Conservation (phyloP, 768 basidiomycete genomes). For the Hypsizygus marmoreus region DNA sequence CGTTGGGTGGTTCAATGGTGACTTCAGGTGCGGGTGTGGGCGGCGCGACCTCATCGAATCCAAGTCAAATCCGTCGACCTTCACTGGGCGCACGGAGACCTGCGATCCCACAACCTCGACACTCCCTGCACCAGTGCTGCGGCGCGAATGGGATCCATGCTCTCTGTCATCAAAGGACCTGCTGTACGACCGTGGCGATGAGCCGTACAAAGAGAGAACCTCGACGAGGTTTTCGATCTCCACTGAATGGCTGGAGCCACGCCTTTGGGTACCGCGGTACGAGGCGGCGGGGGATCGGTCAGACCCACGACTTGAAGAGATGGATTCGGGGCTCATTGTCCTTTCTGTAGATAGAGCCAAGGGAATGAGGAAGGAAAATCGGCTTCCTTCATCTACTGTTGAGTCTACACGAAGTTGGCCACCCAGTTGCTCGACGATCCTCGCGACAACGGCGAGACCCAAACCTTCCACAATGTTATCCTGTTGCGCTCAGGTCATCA, state of each 20-base stretch:
- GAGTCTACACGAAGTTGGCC: conserved; percentile 83
- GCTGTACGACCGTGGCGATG: neutral
- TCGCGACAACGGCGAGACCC: conserved; percentile 78
- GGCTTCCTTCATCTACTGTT: conserved; percentile 61
- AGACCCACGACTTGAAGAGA: conserved; percentile 20
- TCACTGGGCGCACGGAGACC: conserved; percentile 36
- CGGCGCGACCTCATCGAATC: conserved; percentile 15
- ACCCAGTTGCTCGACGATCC: conserved; percentile 77
- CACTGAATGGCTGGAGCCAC: conserved; percentile 25
- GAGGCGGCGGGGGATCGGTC: conserved; percentile 20
- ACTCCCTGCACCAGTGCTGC: conserved; percentile 13
- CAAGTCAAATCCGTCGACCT: conserved; percentile 29
- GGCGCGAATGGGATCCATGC: neutral
- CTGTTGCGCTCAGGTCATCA: no score
- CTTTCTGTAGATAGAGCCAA: conserved; percentile 47
- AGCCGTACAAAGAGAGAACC: conserved; percentile 43
- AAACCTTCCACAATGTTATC: no score
- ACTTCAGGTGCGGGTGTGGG: no score
- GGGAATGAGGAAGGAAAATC: conserved; percentile 73
- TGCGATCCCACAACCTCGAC: conserved; percentile 28
- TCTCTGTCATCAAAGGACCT: neutral
- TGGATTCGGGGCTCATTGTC: conserved; percentile 1
- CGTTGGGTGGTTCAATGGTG: neutral
- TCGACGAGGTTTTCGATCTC: conserved; percentile 52
- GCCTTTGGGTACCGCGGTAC: conserved; percentile 25